Evolutionary conservation across 352 stramenopile genomes (phyloP), one percentile per base, ranked within the genome.

Genomic region (Globisporangium spiculum): DNA sequence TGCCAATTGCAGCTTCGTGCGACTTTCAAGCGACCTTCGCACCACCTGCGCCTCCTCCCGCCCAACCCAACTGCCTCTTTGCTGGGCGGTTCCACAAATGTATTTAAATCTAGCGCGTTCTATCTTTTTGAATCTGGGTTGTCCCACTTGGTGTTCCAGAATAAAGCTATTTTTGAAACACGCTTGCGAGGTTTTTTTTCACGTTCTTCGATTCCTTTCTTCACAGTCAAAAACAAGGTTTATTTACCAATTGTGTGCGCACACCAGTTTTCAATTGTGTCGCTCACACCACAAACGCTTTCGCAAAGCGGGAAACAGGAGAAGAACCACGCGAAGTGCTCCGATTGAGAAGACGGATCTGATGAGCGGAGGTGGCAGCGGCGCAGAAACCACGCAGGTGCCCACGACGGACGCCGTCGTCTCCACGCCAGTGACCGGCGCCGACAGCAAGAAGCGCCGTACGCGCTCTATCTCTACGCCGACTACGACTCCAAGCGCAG

Each of bases 371-470:
- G 44, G n/a, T 26, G 59, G 32, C 54, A 26, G 38, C 14, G 64
- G 65, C 48, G 64, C 65, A 52, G 67, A 77, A 48, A 66, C 73
- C 22, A 66, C 74, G 22, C 32, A 68, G 2, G 67, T 69, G 2
- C 18, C 63, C 7, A 59, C 58, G 22, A 48, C 58, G 22, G 57
- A 50, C 7, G 61, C 60, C 5, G 58, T 77, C 32, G 72, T 72
- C 20, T 56, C 67, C 10, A 65, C 63, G 38, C 77, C 81, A 65
- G 61, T 66, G 8, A 50, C 68, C 32, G 41, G 54, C 0, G 44
- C 70, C 1, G 76, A 76, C 48, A 76, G 71, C 16, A 78, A 83
- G 32, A 86, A 86, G 70, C 76, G 78, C 10, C 67, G 60, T 18
- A 53, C 71, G 20, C 74, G 67, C 5, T 66, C 76, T 0, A 22